Evolutionary conservation across 768 basidiomycete species (phyloP), one percentile per base, ranked within the genome.

Genomic region (Lepiota subincarnata): DNA sequence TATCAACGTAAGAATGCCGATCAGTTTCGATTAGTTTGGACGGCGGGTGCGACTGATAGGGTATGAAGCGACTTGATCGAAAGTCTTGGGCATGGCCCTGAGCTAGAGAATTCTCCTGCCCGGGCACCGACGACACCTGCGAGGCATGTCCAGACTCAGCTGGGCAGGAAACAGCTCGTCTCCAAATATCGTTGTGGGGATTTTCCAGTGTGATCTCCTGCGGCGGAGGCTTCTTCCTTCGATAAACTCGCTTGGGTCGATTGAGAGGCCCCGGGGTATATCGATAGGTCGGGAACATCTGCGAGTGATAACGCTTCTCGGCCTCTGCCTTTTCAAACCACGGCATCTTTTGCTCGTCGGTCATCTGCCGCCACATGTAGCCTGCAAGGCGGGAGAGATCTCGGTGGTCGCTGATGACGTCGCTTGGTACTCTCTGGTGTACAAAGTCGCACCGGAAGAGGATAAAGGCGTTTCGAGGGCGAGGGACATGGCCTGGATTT

Each of bases 391-490:
- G 31, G 6, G 50, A 52, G 16, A 52, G 34, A n/a, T 52, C 50
- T 1, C 50, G 50, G 8, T 52, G 50, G 19, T 52, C 50, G 18
- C n/a, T 52, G 42, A 52, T 44, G 35, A 44, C 20, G 6, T 52
- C 42, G 18, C 36, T 28, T 5, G 40, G 42, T 31, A 44, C 31
- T 31, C 42, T 19, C 57, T 86, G 81, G 47, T 80, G 76, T 13
- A 86, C 82, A 49, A 87, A 82, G 63, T 89, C 81, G 63, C 81
- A 86, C 38, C 89, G 78, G 64, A 88, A 91, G 57, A 90, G 77
- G 58, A 91, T 89, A 68, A 91, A 91, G 0, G 87, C 83, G 65
- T 90, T 90, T 13, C 83, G 73, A 0, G 87, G 87, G 22, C 89
- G 81, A 14, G 84, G 83, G 36, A 89, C 78, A 62, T 88, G 87